These are phyloP conservation scores for Boletellus deceptivus DNA, from an alignment of 1,284 basidiomycete species.

Conservation along the genomic window DNA sequence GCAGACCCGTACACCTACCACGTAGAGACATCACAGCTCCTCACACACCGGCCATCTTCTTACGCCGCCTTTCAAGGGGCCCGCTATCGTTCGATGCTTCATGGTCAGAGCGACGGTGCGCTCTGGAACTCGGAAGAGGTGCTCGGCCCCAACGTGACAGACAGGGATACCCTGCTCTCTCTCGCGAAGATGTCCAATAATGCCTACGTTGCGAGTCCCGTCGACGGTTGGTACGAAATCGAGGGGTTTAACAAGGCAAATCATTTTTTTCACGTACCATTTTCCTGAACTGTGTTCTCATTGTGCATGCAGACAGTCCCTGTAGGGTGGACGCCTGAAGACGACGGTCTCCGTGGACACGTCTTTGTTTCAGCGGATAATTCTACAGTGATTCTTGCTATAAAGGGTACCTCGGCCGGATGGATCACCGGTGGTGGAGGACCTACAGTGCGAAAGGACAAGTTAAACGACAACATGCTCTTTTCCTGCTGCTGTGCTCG, in stretches of 20 bases:
- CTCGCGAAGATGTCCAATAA: constrained; percentile 90
- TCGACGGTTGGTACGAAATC: constrained; percentile 73
- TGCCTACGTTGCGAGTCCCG: constrained; percentile 64
- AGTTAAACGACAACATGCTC: constrained; percentile 84
- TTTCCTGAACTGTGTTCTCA: constrained; percentile 1
- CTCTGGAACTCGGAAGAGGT: constrained; percentile 57
- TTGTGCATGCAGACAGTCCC: constrained; percentile 50
- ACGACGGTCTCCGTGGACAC: constrained; percentile 90
- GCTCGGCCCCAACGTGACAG: constrained; percentile 62
- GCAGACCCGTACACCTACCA: constrained; percentile 35
- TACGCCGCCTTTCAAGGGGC: constrained; percentile 45
- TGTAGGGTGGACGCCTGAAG: constrained; percentile 84
- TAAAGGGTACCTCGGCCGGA: constrained; percentile 90
- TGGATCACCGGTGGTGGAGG: constrained; percentile 73
- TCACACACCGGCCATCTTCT: constrained; percentile 47
- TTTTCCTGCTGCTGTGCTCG: constrained; percentile 91
- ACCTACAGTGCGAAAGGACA: constrained; percentile 65
- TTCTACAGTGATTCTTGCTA: constrained; percentile 81
- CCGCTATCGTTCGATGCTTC: constrained; percentile 44
- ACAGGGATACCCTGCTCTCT: constrained; percentile 70
- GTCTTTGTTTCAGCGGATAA: constrained; percentile 81
- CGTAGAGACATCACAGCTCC: constrained; percentile 37
- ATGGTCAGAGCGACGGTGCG: constrained; percentile 39
- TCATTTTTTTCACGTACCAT: constrained; percentile 32
- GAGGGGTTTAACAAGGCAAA: constrained; percentile 56